Base-by-base conservation (phyloP, 345 rosid species). In the Angophora floribunda region DNA sequence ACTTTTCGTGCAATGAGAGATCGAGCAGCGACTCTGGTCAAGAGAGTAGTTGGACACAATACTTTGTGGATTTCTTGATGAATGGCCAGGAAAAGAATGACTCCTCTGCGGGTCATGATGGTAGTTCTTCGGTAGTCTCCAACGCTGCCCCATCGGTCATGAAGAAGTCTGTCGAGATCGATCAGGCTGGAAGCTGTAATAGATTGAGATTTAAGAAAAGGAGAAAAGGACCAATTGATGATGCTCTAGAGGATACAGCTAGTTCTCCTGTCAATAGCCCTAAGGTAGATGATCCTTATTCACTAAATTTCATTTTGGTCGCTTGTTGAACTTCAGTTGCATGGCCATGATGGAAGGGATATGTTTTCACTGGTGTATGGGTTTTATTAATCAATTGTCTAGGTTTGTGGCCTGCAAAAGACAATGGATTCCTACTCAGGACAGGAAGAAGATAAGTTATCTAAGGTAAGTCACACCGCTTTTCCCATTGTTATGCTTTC, bases 21-120 rank as follows among this genome's bases (percentile, higher is more conserved):
- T 85, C 86, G 47, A 87, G 36, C 87, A 75, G 86, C 36, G 26
- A 85, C 19, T 57, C 36, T 75, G 86, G 79, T 45, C 93, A 91
- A 85, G 95, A 93, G 91, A 95, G 97, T 88, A 92, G 95, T 16
- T 95, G 97, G 97, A 95, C 97, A 26, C 91, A 80, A 90, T 95
- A 95, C 88, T 89, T 95, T 49, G 94, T 94, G 19, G 95, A 94
- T 89, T 93, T 90, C 87, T 91, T 88, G 85, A 91, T 89, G 65
- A 47, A 88, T 3, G 59, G 86, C 53, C 90, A 89, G 12, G 45
- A 36, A 49, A 79, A 89, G 21, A 45, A 41, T 15, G 52, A 70
- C 67, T 89, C 75, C 86, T 88, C 85, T 80, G 86, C 91, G 53
- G 78, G 75, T 53, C 67, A 87, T 88, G 30, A 87, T 52, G 85